A percentile compares a stretch with the other conserved stretches of the same genome.
These are phyloP conservation scores for Pyronema omphalodes DNA, from an alignment of 495 filamentous ascomycete genomes.

Conservation along the genomic window DNA sequence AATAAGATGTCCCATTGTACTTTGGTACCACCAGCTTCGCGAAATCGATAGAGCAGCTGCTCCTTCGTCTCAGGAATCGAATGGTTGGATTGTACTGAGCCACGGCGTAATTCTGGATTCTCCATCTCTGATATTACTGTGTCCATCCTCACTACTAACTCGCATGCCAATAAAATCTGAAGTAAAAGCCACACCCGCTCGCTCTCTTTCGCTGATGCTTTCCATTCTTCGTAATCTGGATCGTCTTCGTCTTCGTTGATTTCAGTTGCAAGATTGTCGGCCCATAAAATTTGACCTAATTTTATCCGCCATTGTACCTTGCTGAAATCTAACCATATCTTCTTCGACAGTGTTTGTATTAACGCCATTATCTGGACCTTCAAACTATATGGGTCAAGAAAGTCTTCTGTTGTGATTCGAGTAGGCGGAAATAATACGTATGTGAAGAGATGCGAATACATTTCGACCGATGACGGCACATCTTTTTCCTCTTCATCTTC, in stretches of 20 bases:
- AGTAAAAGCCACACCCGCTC: slow-evolving; percentile 62
- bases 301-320: slow-evolving; percentile 62
- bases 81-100: slow-evolving; percentile 25
- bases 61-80: slow-evolving; percentile 32
- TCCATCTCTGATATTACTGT: slow-evolving; percentile 39
- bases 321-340: slow-evolving; percentile 62
- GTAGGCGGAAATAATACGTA: slow-evolving; percentile 40
- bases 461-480: slow-evolving; percentile 27
- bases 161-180: slow-evolving; percentile 59
- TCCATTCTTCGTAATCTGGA: slow-evolving; percentile 27
- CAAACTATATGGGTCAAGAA: slow-evolving; percentile 36
- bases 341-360: slow-evolving; percentile 36
- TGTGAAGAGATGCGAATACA: slow-evolving; percentile 43
- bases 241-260: slow-evolving; percentile 27
- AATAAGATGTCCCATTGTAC: slow-evolving; percentile 67
- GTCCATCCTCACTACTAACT: slow-evolving; percentile 58
- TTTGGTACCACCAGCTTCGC: slow-evolving; percentile 43
- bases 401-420: slow-evolving; percentile 34
- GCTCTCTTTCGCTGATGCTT: slow-evolving; percentile 28
- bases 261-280: slow-evolving; percentile 24
- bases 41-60: slow-evolving; percentile 35
- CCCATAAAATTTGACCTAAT: slow-evolving; percentile 70
- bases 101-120: slow-evolving; percentile 29
- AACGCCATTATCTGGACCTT: slow-evolving; percentile 40
- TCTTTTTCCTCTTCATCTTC: slow-evolving; percentile 15